A percentile compares a stretch with the other conserved stretches of the same genome.
phyloP scores from a whole-genome alignment of 2,329 filamentous ascomycete genomes.

The Colletotrichum limetticola region DNA sequence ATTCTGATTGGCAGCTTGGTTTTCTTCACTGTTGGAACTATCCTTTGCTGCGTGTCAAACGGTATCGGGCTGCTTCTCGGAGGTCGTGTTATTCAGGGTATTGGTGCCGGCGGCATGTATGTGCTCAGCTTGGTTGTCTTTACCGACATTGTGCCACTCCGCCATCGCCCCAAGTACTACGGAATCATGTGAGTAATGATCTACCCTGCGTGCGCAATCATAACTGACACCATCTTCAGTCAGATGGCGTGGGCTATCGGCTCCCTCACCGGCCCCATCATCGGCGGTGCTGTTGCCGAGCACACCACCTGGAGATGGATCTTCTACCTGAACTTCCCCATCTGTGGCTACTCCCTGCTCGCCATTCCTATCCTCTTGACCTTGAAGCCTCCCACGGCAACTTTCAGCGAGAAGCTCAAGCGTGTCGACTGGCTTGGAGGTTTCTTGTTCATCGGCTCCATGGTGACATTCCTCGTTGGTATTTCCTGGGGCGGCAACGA shows the following conservation, averaged over 20 bases:
- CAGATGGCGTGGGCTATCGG: slow-evolving; percentile 53
- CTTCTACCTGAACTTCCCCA: slow-evolving; percentile 60
- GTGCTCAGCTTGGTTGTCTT: slow-evolving; percentile 52
- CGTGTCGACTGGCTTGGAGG: slow-evolving; percentile 59
- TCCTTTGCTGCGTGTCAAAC: slow-evolving; percentile 49
- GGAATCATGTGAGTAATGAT: slow-evolving; percentile 45
- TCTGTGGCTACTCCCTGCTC: slow-evolving; percentile 52
- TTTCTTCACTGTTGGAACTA: slow-evolving; percentile 56
- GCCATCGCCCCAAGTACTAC: slow-evolving; percentile 54
- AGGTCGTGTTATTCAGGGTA: slow-evolving; percentile 51
- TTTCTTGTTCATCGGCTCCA: slow-evolving; percentile 54
- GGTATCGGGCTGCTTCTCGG: slow-evolving; percentile 47
- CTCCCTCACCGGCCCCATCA: slow-evolving; percentile 50
- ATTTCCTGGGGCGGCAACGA: slow-evolving; percentile 59
- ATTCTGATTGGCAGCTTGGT: slow-evolving; percentile 46
- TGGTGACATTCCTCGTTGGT: slow-evolving; percentile 56
- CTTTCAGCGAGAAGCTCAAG: slow-evolving; percentile 45
- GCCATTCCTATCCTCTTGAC: slow-evolving; percentile 55
- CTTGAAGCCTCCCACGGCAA: slow-evolving; percentile 45
- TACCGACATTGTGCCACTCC: slow-evolving; percentile 54
- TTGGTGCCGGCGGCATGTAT: slow-evolving; percentile 54
- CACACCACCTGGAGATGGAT: slow-evolving; percentile 57
- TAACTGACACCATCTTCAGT: slow-evolving; percentile 9
- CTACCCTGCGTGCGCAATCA: too few relatives aligned
- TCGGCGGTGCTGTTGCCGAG: slow-evolving; percentile 49